Percentiles rank a stretch among this genome's conserved stretches.
Conservation (phyloP, 192 early-diverging fungal genomes). For the Entomortierella chlamydospora region DNA sequence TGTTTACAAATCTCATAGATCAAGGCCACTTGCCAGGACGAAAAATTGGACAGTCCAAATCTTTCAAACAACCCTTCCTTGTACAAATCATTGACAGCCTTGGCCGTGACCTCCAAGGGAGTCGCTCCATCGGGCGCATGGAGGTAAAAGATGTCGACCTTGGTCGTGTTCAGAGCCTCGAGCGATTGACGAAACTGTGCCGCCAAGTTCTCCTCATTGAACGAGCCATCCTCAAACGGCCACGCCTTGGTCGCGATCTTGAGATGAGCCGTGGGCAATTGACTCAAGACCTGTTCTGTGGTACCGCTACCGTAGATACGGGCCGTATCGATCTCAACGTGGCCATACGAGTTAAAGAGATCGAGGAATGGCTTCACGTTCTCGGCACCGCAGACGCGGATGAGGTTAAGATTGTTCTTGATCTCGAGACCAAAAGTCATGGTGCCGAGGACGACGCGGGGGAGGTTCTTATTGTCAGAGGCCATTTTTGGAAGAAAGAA, state of each 20-base stretch:
- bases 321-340: slow-evolving; percentile 51
- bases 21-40: slow-evolving; percentile 49
- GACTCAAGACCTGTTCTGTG: slow-evolving; percentile 43
- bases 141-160: slow-evolving; percentile 74
- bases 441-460: too few species aligned
- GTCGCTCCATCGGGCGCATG: slow-evolving; percentile 69
- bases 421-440: slow-evolving; percentile 32
- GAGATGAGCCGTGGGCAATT: slow-evolving; percentile 20
- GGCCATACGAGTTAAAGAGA: slow-evolving; percentile 5
- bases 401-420: background rate
- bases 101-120: slow-evolving; percentile 64
- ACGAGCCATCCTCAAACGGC: slow-evolving; percentile 55
- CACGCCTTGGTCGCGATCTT: slow-evolving; percentile 69
- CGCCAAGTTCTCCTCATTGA: slow-evolving; percentile 55
- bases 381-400: slow-evolving; percentile 17
- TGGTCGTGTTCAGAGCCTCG: slow-evolving; percentile 54
- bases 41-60: slow-evolving; percentile 55
- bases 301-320: slow-evolving; percentile 63
- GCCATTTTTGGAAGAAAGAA: too few species aligned
- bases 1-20: slow-evolving; percentile 55
- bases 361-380: slow-evolving; percentile 20
- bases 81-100: slow-evolving; percentile 69
- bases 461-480: too few species aligned
- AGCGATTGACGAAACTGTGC: too few species aligned
- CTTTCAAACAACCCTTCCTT: slow-evolving; percentile 62